phyloP scores from a whole-genome alignment of 2,329 filamentous ascomycete species.

The Sphaerulina musiva region DNA sequence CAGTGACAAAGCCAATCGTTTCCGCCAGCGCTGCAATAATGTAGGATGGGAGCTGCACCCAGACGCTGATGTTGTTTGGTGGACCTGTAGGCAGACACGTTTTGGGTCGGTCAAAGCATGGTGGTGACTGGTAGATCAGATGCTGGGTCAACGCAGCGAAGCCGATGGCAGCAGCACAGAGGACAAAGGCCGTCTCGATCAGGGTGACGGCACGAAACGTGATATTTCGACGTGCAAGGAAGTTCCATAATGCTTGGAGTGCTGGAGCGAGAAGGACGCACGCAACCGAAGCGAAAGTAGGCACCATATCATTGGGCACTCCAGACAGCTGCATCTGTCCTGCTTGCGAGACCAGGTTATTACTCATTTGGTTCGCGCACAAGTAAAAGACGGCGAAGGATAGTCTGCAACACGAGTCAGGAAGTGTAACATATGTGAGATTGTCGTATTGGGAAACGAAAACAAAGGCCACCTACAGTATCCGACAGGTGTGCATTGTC shows the following conservation, averaged over 20 bases:
- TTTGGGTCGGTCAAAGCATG: conserved; percentile 35
- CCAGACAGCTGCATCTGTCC: conserved; percentile 32
- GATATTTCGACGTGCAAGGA: conserved; percentile 46
- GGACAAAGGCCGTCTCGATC: conserved; percentile 9
- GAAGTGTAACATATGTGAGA: too few relatives aligned
- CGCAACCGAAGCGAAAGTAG: conserved; percentile 16
- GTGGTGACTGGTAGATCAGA: conserved; percentile 29
- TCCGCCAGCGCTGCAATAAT: conserved; percentile 38
- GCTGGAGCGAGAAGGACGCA: conserved; percentile 11
- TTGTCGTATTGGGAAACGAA: too few relatives aligned
- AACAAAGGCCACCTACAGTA: conserved; percentile 5
- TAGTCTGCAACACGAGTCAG: conserved; percentile 22
- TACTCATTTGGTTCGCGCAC: conserved; percentile 37
- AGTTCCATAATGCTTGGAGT: conserved; percentile 4
- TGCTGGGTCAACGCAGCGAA: conserved; percentile 22
- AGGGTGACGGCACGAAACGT: conserved; percentile 30
- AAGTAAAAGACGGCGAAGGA: conserved; percentile 35
- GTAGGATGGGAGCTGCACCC: conserved; percentile 39
- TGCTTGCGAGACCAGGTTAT: conserved; percentile 36
- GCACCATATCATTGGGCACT: conserved; percentile 35
- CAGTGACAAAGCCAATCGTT: conserved; percentile 40
- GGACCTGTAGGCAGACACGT: conserved; percentile 24
- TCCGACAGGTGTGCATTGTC: conserved; percentile 9
- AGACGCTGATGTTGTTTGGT: conserved; percentile 36
- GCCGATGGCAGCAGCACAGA: conserved; percentile 11